Base-by-base conservation (phyloP, 257 asterid species). In the Penstemon barbatus region DNA sequence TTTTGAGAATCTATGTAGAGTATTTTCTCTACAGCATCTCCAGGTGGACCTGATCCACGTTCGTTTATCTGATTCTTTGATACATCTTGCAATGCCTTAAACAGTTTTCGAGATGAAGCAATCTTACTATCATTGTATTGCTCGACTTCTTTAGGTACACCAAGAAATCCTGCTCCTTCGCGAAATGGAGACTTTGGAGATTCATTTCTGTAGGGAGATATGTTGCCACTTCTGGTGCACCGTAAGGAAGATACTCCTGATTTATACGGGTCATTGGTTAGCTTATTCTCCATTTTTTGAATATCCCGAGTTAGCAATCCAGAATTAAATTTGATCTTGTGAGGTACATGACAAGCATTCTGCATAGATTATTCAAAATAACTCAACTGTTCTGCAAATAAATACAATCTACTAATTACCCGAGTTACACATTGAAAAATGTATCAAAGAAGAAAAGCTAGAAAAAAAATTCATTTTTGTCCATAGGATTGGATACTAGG, bases 191-290 rank as follows among this genome's bases (percentile, higher is more conserved):
- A 89, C 73, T 66, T 84, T 15, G 96, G 91, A 7, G 90, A 77
- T 56, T 87, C 91, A 44, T 89, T 91, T 60, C 97, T 78, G 63
- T 83, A 87, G 15, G 99, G 99, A 71, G 97, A 91, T 70, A 87
- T 79, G 78, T 71, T 88, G 2, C 89, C 96, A 18, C 95, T 86
- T 75, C 95, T 72, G 67, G 76, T 74, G 18, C 82, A 86, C 78
- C 91, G 82, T 52, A 81, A 63, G 48, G 90, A 89, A 59, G 98
- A 89, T 68, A 75, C 81, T n/a, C 85, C 88, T 8, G 85, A 69
- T 66, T 62, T 79, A 57, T 45, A 57, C 3, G 86, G 76, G 62
- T 83, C 84, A 13, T 65, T 55, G 38, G 57, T 45, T 19, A 68
- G 73, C 75, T 78, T 86, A 49, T 68, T 71, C 51, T 80, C 90